These are phyloP conservation scores for Alternaria arbusti DNA, from an alignment of 2,329 filamentous ascomycete species.

Conservation along the genomic window DNA sequence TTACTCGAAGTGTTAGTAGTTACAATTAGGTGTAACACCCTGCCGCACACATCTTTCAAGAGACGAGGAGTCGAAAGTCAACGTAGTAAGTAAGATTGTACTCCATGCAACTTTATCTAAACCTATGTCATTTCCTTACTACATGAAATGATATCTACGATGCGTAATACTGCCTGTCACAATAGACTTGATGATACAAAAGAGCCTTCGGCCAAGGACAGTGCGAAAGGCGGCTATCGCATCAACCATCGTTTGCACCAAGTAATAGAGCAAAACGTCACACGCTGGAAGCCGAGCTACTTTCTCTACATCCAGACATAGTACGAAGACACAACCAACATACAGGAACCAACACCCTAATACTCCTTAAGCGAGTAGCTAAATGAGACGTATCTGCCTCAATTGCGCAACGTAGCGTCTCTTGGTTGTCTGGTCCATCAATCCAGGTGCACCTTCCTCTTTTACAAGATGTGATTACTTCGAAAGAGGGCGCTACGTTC, in stretches of 20 bases:
- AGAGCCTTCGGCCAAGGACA: no score
- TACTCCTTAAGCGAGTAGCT: no score
- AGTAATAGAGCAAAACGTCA: background rate
- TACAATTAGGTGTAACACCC: background rate
- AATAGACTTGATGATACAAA: background rate
- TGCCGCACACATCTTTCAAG: background rate
- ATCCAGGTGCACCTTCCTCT: no score
- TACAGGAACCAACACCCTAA: background rate
- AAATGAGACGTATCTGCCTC: no score
- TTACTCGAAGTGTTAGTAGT: accelerated
- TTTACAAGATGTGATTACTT: no score
- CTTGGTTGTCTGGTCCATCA: no score
- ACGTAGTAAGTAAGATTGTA: background rate
- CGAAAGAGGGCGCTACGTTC: no score
- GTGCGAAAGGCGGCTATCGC: background rate
- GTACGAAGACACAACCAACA: background rate
- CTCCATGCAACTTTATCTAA: no score
- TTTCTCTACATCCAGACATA: background rate
- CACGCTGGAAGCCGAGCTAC: background rate
- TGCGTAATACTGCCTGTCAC: background rate
- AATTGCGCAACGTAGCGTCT: no score
- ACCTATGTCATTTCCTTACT: no score
- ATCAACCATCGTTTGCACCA: background rate
- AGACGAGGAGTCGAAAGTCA: background rate
- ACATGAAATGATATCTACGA: no score